These are phyloP conservation scores for Botrytis elliptica DNA, from an alignment of 2,329 filamentous ascomycete species.

Conservation along the genomic window DNA sequence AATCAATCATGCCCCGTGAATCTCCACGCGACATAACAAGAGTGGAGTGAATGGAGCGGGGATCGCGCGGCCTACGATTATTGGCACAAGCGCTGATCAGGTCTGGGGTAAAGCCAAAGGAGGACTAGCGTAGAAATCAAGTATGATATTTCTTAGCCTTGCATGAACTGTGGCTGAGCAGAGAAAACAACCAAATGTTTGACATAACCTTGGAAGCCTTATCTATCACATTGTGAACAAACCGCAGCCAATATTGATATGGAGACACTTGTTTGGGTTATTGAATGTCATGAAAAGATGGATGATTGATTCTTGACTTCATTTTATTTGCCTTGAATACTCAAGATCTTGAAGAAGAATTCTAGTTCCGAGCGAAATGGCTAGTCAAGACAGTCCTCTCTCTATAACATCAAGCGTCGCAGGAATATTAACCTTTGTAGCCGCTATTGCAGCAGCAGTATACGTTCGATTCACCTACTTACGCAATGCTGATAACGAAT, in stretches of 20 bases:
- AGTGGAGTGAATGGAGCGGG: background rate
- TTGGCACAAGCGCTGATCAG: constrained; percentile 1
- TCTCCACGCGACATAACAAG: background rate
- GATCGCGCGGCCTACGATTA: background rate
- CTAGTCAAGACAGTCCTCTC: constrained; percentile 44
- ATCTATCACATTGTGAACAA: background rate
- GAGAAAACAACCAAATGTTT: background rate
- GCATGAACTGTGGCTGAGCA: constrained; percentile 8
- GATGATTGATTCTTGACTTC: background rate
- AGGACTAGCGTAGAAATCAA: background rate
- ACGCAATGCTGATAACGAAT: constrained; percentile 48
- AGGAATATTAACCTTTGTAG: constrained; percentile 49
- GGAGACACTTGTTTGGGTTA: background rate
- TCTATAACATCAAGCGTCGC: constrained; percentile 46
- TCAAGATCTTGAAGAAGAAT: background rate
- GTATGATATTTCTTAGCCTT: background rate
- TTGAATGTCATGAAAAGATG: background rate
- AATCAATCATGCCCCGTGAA: background rate
- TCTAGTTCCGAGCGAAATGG: background rate
- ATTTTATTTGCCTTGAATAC: background rate
- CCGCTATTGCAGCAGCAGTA: constrained; percentile 46
- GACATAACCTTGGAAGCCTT: background rate
- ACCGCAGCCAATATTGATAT: too few relatives aligned
- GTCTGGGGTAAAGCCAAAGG: constrained; percentile 16
- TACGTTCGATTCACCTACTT: constrained; percentile 48